phyloP scores from a whole-genome alignment of 495 filamentous ascomycete genomes.

The Tricharina praecox region DNA sequence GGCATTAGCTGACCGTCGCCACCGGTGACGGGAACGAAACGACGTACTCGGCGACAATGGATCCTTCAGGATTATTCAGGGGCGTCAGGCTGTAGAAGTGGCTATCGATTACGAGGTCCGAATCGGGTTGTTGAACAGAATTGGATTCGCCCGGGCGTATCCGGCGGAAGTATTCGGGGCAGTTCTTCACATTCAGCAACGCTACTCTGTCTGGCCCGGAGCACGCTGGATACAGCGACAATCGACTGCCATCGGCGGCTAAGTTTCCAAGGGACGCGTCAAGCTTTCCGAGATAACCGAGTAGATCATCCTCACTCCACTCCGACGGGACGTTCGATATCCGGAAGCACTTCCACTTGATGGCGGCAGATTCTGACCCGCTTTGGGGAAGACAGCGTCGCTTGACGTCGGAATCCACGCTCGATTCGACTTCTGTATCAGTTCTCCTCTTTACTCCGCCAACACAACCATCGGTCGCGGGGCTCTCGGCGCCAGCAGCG shows the following conservation, averaged over 20 bases:
- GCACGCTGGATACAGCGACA: neutral
- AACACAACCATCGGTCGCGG: no score
- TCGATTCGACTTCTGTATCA: no score
- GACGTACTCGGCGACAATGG: neutral
- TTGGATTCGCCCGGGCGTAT: neutral
- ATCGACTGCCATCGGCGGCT: neutral
- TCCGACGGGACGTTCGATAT: neutral
- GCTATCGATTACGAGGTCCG: constrained; percentile 1
- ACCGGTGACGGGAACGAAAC: neutral
- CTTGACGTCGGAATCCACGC: no score
- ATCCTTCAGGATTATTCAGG: constrained; percentile 4
- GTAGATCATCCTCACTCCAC: neutral
- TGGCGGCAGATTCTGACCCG: no score
- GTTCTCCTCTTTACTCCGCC: no score
- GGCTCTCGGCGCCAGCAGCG: no score
- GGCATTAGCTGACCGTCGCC: neutral
- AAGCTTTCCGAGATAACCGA: neutral
- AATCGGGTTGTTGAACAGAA: neutral
- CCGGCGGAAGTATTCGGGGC: neutral
- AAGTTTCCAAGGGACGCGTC: neutral
- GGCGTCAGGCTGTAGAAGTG: constrained; percentile 14
- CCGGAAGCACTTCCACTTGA: neutral
- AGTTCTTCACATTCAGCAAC: neutral
- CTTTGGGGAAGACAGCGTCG: no score
- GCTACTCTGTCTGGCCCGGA: neutral